Base-by-base conservation (phyloP, 2,329 filamentous ascomycete species). In the Fusarium oligoseptatum region DNA sequence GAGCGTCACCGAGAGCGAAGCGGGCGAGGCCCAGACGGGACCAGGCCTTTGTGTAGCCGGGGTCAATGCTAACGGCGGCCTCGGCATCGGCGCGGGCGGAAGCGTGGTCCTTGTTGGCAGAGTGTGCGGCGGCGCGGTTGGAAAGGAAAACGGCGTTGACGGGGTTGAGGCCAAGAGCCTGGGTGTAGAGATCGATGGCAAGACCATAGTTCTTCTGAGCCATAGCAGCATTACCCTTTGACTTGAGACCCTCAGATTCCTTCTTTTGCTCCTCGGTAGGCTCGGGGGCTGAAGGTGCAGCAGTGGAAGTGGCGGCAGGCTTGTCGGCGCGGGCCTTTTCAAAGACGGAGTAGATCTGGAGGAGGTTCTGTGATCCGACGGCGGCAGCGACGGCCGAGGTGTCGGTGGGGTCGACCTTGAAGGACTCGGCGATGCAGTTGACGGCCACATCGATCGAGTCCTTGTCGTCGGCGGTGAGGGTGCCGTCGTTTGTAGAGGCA, bases 11-110 rank as follows among this genome's bases (percentile, higher is more conserved):
- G 61, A 98, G 90, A 17, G 96, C 96, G 84, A 96, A 99, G 71
- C 93, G 91, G 50, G 97, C 97, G 43, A 98, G 92, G 22, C 97
- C 97, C 22, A 99, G 89, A 71, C 97, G 91, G 77, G 94, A 97
- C 97, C 97, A 99, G 17, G 95, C 97, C 87, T 99, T 98, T 76
- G 95, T 97, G 88, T 98, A 99, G 82, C 91, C 92, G 14, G 97
- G 95, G 83, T 99, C 97, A 64, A 95, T 90, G 67, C 91, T 90
- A 66, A 97, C 94, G 65, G 97, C 97, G 75, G 97, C 90, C 86
- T 98, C 96, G 56, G 97, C 97, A 83, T 99, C 97, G 71, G 92
- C 88, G 78, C 91, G 92, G 14, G 97, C 97, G 72, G 93, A 92
- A 72, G 93, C 91, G 86, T 98, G 95, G 84, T 98, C 92, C 78